Percentiles rank a stretch among this genome's conserved stretches.
These are phyloP conservation scores for Cystofilobasidium bisporidii DNA, from an alignment of 768 basidiomycete species.

Conservation along the genomic window DNA sequence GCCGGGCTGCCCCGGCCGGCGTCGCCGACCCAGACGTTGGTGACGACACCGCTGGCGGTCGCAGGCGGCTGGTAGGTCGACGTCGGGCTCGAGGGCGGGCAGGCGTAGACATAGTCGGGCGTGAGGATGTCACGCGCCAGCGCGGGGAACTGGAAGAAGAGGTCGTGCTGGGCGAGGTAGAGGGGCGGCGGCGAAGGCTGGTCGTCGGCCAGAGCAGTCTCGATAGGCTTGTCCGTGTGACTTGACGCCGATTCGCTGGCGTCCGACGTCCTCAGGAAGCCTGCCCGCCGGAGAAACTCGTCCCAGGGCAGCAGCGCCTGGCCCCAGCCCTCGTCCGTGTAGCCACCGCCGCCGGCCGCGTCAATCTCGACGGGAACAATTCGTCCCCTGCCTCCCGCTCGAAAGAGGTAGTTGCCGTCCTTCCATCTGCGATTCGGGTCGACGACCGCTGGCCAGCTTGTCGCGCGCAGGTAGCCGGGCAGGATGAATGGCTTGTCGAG, in stretches of 20 bases:
- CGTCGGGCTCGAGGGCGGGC: slow-evolving; percentile 42
- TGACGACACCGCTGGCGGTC: slow-evolving; percentile 45
- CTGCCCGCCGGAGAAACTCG: slow-evolving; percentile 51
- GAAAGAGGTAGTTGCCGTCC: slow-evolving; percentile 60
- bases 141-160: slow-evolving; percentile 72
- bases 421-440: slow-evolving; percentile 29
- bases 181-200: slow-evolving; percentile 37
- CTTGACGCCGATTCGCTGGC: not conserved
- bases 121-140: slow-evolving; percentile 63
- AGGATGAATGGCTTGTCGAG: slow-evolving; percentile 62
- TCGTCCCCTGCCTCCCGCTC: slow-evolving; percentile 65
- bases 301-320: slow-evolving; percentile 72
- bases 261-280: slow-evolving; percentile 32
- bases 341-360: slow-evolving; percentile 52
- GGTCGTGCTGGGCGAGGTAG: slow-evolving; percentile 86
- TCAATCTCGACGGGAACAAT: slow-evolving; percentile 76
- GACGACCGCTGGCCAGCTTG: slow-evolving; percentile 63
- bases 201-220: no score
- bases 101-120: slow-evolving; percentile 83
- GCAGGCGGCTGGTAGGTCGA: slow-evolving; percentile 55
- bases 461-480: slow-evolving; percentile 48
- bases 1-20: slow-evolving; percentile 67
- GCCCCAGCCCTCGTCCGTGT: slow-evolving; percentile 68
- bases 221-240: no score
- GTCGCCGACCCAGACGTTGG: slow-evolving; percentile 40